Percentiles rank a stretch among this genome's conserved stretches.
Evolutionary conservation across 2,329 filamentous ascomycete species (phyloP).

Genomic region (Pezicula neosporulosa): DNA sequence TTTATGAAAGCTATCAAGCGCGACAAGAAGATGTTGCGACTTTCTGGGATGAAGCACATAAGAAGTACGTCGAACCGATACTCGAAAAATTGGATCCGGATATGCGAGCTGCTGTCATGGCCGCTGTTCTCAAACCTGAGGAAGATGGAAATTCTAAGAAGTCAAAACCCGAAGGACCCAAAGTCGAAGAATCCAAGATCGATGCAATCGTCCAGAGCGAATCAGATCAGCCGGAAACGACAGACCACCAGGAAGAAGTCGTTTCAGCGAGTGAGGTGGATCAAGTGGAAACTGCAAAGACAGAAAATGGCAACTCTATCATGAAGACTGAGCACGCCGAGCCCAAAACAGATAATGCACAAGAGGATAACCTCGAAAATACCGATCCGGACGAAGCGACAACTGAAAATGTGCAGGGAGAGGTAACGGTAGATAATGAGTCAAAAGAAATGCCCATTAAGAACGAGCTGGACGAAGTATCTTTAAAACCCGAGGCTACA

Average conservation of each 20-base stretch:
- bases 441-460: too few relatives aligned
- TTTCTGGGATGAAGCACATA: constrained; percentile 83
- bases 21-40: constrained; percentile 73
- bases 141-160: constrained; percentile 19
- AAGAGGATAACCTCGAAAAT: too few relatives aligned
- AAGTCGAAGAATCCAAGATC: constrained; percentile 6
- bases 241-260: not conserved
- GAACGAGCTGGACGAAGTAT: too few relatives aligned
- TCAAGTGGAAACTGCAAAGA: not conserved
- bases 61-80: constrained; percentile 73
- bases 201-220: constrained; percentile 21
- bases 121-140: constrained; percentile 48
- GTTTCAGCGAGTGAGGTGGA: not conserved
- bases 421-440: too few relatives aligned
- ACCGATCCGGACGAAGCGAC: too few relatives aligned
- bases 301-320: not conserved
- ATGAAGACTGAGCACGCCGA: too few relatives aligned
- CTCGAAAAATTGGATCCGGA: constrained; percentile 60
- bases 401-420: too few relatives aligned
- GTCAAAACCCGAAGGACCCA: constrained; percentile 8
- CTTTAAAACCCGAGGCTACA: too few relatives aligned
- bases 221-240: not conserved
- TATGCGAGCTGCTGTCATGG: constrained; percentile 58
- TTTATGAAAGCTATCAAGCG: constrained; percentile 63
- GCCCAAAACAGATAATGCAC: too few relatives aligned